phyloP scores from a whole-genome alignment of 345 rosid species.

The Triadica sebifera region DNA sequence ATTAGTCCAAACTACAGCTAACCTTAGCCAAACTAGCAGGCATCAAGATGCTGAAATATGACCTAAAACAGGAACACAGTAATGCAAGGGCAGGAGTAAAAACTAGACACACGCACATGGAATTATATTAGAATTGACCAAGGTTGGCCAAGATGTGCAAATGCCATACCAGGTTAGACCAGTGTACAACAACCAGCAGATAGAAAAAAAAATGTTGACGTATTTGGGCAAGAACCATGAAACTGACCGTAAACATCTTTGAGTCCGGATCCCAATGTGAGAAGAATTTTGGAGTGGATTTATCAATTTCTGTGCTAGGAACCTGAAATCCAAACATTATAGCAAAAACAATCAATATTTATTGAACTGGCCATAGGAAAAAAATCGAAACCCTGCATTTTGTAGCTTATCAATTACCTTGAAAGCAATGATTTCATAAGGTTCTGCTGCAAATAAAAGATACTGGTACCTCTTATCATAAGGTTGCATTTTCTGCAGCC shows the following conservation, averaged over 20 bases:
- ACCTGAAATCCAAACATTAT: constrained; percentile 47
- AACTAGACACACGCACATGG: too few species aligned
- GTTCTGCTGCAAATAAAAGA: constrained; percentile 94
- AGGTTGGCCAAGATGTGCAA: background rate
- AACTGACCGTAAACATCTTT: constrained; percentile 92
- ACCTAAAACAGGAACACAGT: background rate
- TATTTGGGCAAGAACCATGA: constrained; percentile 3
- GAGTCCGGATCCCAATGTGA: constrained; percentile 99
- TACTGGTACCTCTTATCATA: constrained; percentile 88
- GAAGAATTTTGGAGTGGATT: constrained; percentile 95
- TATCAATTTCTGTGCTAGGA: constrained; percentile 97
- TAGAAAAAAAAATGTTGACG: background rate
- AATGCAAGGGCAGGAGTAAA: background rate
- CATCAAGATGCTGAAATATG: background rate
- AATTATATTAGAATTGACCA: background rate
- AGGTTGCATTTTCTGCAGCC: constrained; percentile 71
- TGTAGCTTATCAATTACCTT: constrained; percentile 45
- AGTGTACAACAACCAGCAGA: background rate
- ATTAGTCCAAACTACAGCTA: background rate
- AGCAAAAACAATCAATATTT: background rate
- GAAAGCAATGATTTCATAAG: constrained; percentile 94
- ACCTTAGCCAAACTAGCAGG: background rate
- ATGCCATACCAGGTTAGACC: background rate
- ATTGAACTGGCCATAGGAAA: background rate
- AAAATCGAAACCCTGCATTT: background rate